Evolutionary conservation across 768 basidiomycete species (phyloP).

Genomic region (Rubroboletus satanas): DNA sequence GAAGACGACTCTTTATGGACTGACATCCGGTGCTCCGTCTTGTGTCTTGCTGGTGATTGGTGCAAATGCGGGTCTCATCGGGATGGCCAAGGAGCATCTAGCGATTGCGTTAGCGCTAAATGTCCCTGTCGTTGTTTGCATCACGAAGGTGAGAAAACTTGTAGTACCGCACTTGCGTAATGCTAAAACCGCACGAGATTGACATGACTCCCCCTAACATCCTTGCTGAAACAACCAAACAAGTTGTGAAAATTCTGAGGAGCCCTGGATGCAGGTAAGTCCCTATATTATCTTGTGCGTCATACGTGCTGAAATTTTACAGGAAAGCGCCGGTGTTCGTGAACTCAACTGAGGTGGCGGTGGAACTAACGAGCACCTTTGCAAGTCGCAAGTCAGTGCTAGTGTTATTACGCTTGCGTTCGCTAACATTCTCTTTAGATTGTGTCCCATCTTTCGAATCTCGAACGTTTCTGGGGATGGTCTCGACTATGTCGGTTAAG

Average conservation of each 20-base stretch:
- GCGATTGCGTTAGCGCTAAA: slow-evolving; percentile 91
- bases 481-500: slow-evolving; percentile 60
- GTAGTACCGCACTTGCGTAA: not conserved
- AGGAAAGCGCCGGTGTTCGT: slow-evolving; percentile 86
- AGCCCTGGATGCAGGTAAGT: slow-evolving; percentile 88
- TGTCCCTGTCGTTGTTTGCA: slow-evolving; percentile 89
- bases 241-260: slow-evolving; percentile 87
- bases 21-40: slow-evolving; percentile 91
- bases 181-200: slow-evolving; percentile 42
- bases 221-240: slow-evolving; percentile 85
- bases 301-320: not conserved
- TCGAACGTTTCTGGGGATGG: slow-evolving; percentile 97
- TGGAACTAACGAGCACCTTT: slow-evolving; percentile 73
- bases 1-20: slow-evolving; percentile 90
- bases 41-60: slow-evolving; percentile 93
- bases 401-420: not conserved
- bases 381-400: slow-evolving; percentile 60
- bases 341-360: slow-evolving; percentile 73
- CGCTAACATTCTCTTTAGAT: slow-evolving; percentile 38
- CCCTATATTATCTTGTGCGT: not conserved
- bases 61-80: slow-evolving; percentile 86
- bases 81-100: slow-evolving; percentile 95
- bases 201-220: slow-evolving; percentile 97
- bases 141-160: slow-evolving; percentile 70
- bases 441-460: slow-evolving; percentile 88